Evolutionary conservation across 768 basidiomycete genomes (phyloP), one percentile per base, ranked within the genome.

Genomic region (Pleurotus salmoneostramineus): DNA sequence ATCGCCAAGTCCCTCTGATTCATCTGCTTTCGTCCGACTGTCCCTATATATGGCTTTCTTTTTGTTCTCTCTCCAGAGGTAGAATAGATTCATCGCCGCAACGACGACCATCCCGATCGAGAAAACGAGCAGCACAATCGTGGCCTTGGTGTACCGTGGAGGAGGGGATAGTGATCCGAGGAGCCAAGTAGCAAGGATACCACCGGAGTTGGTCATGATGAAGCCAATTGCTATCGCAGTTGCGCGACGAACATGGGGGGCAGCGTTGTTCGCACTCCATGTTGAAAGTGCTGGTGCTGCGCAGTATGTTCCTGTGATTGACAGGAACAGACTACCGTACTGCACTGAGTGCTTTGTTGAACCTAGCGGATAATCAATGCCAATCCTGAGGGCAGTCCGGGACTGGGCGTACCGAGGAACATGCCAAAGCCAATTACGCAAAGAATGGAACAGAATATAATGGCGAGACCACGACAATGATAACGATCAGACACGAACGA

Each of bases 211-310:
- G 27, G 80, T 80, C 74, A 80, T 74, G 62, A 82, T 81, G 60
- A 83, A 81, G 1, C 76, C 77, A 31, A 85, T 74, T 12, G 84
- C 85, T 54, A 86, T 74, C 37, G 79, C 72, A 1, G 84, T 84
- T 1, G 84, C 86, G n/a, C 85, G 79, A 21, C 83, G 74, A 43
- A 75, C 68, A 60, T 83, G 74, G 0, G 85, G 85, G 5, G 79
- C 72, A 7, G 80, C 73, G 70, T 87, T 87, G 69, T 87, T 87
- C 8, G 84, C 78, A 54, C 72, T 69, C 86, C 86, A 88, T 0
- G 84, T 81, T 2, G 74, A 74, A 34, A 84, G 67, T 0, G 83
- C 72, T 1, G 84, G 83, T 3, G 79, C 82, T 0, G 74, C 66
- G 15, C 76, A 69, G 66, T 86, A 86, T 1, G 76, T 71, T 12